phyloP scores from a whole-genome alignment of 176 grass and related monocot species.

The Pharus latifolius region DNA sequence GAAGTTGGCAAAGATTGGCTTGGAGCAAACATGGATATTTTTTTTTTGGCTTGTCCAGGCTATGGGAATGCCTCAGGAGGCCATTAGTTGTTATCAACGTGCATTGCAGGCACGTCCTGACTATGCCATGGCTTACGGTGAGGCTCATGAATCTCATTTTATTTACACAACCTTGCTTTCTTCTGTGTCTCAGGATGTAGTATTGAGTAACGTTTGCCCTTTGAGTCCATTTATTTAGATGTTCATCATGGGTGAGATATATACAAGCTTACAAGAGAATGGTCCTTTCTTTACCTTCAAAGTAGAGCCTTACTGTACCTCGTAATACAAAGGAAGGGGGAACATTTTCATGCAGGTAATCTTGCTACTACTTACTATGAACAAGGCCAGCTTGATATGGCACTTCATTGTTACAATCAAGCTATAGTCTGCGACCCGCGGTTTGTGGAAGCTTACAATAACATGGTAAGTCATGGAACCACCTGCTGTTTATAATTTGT shows the following conservation, averaged over 20 bases:
- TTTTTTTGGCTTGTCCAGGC: slow-evolving; percentile 48
- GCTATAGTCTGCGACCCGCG: slow-evolving; percentile 42
- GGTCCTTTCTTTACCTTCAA: slow-evolving; percentile 23
- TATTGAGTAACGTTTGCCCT: background rate
- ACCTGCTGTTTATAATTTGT: background rate
- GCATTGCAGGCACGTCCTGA: slow-evolving; percentile 73
- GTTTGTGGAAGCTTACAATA: slow-evolving; percentile 64
- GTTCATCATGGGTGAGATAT: slow-evolving; percentile 17
- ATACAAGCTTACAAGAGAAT: slow-evolving; percentile 11
- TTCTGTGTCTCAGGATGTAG: background rate
- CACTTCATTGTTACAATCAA: slow-evolving; percentile 54
- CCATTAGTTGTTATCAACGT: slow-evolving; percentile 85
- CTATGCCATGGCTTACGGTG: slow-evolving; percentile 91
- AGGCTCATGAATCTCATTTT: slow-evolving; percentile 18
- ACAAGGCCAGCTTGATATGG: slow-evolving; percentile 57
- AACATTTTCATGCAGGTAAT: slow-evolving; percentile 55
- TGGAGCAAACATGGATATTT: slow-evolving; percentile 12
- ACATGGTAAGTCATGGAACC: slow-evolving; percentile 35
- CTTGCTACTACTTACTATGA: slow-evolving; percentile 60
- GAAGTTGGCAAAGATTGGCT: background rate
- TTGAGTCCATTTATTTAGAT: slow-evolving; percentile 14
- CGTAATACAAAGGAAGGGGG: slow-evolving; percentile 31
- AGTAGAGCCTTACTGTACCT: slow-evolving; percentile 17
- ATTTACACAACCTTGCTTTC: background rate
- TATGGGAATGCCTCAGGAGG: slow-evolving; percentile 83